Evolutionary conservation across 2,329 filamentous ascomycete species (phyloP).

Genomic region (Fusarium sp.): DNA sequence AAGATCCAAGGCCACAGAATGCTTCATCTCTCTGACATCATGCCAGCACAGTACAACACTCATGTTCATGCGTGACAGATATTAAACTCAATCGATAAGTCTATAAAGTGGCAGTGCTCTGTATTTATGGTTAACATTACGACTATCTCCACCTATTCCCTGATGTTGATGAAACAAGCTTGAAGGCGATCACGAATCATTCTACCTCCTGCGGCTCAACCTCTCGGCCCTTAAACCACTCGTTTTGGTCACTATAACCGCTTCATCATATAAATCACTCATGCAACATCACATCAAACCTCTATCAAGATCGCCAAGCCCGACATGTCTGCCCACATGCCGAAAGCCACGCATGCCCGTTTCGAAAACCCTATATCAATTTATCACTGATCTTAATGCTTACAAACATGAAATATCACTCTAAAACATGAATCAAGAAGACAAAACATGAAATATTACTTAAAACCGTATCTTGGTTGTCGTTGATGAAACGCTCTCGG

Average conservation of each 20-base stretch:
- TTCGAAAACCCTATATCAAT: not conserved
- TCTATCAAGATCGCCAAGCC: not conserved
- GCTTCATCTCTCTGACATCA: not conserved
- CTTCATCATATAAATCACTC: not conserved
- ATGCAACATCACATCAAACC: not conserved
- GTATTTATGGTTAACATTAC: not conserved
- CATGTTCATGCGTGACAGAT: not conserved
- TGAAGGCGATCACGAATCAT: not conserved
- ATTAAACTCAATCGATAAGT: not conserved
- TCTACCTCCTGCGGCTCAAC: not conserved
- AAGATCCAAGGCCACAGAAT: not conserved
- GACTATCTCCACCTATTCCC: not conserved
- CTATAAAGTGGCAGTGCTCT: not conserved
- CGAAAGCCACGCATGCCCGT: not conserved
- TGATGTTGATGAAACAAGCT: not conserved
- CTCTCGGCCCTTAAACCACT: not conserved
- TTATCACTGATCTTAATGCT: not conserved
- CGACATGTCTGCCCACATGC: not conserved
- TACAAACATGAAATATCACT: not conserved
- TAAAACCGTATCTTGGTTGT: not conserved
- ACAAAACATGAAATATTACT: not conserved
- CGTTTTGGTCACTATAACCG: not conserved
- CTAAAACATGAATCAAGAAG: not conserved
- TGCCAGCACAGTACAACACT: not conserved
- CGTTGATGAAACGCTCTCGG: conserved; percentile 10